Evolutionary conservation across 805 yeast species (phyloP).

Genomic region (Lipomyces yamadae): DNA sequence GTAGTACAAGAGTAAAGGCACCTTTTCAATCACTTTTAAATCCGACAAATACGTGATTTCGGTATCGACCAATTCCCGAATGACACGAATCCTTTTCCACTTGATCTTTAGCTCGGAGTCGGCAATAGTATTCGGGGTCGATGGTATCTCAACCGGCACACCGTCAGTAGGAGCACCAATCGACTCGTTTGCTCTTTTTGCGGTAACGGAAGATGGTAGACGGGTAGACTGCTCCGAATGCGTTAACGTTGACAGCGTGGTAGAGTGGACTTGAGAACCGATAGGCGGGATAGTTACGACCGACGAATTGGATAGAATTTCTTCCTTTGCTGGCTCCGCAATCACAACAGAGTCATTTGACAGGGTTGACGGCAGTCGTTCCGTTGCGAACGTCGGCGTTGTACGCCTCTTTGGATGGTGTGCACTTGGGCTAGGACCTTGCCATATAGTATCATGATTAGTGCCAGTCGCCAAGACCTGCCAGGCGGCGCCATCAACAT

Average conservation of each 20-base stretch:
- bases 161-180: background rate
- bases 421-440: constrained; percentile 2
- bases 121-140: background rate
- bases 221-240: background rate
- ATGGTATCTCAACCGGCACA: background rate
- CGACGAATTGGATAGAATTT: background rate
- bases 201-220: background rate
- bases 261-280: background rate
- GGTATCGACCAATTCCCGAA: constrained; percentile 48
- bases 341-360: constrained; percentile 7
- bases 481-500: background rate
- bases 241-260: constrained; percentile 8
- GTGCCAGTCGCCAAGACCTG: too few relatives aligned
- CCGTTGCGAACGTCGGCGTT: constrained; percentile 14
- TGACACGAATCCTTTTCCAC: constrained; percentile 41
- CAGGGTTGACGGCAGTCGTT: constrained; percentile 2
- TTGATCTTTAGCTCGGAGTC: constrained; percentile 31
- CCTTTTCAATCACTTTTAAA: constrained; percentile 45
- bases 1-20: constrained; percentile 29
- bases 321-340: background rate
- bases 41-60: constrained; percentile 49
- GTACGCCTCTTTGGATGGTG: constrained; percentile 15
- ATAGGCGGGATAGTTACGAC: background rate
- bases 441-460: background rate
- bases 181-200: background rate